phyloP scores from a whole-genome alignment of 2,329 filamentous ascomycete genomes.

The Pochonia chlamydosporia region DNA sequence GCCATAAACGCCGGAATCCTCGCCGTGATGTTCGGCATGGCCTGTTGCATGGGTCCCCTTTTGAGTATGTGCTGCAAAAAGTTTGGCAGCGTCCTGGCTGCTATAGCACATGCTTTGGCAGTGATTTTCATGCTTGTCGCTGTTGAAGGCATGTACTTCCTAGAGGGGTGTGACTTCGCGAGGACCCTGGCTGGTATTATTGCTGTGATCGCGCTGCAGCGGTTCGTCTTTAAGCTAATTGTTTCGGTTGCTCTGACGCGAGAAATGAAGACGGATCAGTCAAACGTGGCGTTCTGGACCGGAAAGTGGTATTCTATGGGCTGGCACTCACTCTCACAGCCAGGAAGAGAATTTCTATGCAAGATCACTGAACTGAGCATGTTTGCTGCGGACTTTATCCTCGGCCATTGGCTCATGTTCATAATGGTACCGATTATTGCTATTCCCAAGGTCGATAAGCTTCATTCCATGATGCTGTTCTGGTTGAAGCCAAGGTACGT shows the following conservation, averaged over 20 bases:
- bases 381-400: conserved; percentile 90
- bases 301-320: conserved; percentile 99
- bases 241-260: conserved; percentile 79
- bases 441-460: conserved; percentile 84
- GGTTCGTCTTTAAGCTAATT: conserved; percentile 94
- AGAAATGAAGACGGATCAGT: conserved; percentile 91
- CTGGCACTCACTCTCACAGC: conserved; percentile 94
- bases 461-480: conserved; percentile 98
- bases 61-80: conserved; percentile 99
- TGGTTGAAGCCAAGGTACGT: conserved; percentile 97
- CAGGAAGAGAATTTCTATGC: conserved; percentile 93
- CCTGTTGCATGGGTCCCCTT: conserved; percentile 93
- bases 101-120: conserved; percentile 82
- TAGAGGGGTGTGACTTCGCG: conserved; percentile 81
- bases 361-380: conserved; percentile 98
- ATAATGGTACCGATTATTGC: conserved; percentile 82
- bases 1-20: conserved; percentile 83
- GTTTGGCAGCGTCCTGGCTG: conserved; percentile 90
- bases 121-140: conserved; percentile 82
- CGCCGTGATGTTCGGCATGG: conserved; percentile 79
- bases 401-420: conserved; percentile 88
- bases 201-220: conserved; percentile 77
- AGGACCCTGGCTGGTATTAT: conserved; percentile 87
- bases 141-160: conserved; percentile 93
- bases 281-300: conserved; percentile 99